Base-by-base conservation (phyloP, 176 grass and related monocot genomes). In the Zoysia japonica region DNA sequence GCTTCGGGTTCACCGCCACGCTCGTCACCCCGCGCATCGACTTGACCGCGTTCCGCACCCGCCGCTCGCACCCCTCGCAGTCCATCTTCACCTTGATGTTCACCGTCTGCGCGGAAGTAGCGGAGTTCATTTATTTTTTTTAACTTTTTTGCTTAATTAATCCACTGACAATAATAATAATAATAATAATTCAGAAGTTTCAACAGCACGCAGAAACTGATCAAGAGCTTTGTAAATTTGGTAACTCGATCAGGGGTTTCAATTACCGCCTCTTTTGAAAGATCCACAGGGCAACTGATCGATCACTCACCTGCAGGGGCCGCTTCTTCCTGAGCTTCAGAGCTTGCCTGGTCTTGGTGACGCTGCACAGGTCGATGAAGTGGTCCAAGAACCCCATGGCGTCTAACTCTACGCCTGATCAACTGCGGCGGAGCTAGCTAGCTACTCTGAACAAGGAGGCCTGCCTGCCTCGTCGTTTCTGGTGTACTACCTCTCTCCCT, bases 51-150 rank as follows among this genome's bases (percentile, higher is more conserved):
- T 78, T 81, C 77, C 47, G 89, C 56, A 97, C 81, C 76, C 82
- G 93, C 73, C 88, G 82, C 71, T 93, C 93, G 68, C 93, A 97
- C 13, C 93, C 93, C 7, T 97, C 93, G 50, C 90, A 93, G 87
- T 97, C 93, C 86, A 97, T 91, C 81, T 93, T 93, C 78, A 97
- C 90, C 91, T 87, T 93, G 52, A 93, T 81, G 47, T 97, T 83
- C 5, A 97, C 90, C 3, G 90, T 97, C 93, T 97, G 76, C 44
- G 38, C 44, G 38, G 13, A 6, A 57, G 6, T 4, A 55, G 55
- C 28, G 28, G 28, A 28, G 28, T 28, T 28, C 28, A 28, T 28
- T 28, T 0, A 28, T 28, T 28, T 28, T 28, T 28, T 28, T 28
- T 0, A 28, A 28, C 0, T 0, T 28, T 28, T 28, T 28, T 28